Percentiles rank a stretch among this genome's conserved stretches.
Conservation (phyloP, 768 basidiomycete genomes). For the Kwoniella bestiolae region DNA sequence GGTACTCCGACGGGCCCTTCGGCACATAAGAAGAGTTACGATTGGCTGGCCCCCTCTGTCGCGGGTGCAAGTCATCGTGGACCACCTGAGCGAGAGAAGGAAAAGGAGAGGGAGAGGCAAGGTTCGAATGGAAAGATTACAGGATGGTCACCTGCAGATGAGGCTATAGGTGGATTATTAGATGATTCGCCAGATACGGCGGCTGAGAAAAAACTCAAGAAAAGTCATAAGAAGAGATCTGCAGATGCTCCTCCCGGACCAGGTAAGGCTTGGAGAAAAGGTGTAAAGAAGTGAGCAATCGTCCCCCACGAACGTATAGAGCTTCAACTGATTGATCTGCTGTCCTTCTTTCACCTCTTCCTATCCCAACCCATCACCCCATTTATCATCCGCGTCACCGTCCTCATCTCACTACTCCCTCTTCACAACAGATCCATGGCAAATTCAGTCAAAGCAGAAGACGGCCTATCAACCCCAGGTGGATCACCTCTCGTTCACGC, state of each 20-base stretch:
- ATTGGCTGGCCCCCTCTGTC: slow-evolving; percentile 43
- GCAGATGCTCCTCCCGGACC: slow-evolving; percentile 32
- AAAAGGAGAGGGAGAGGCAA: slow-evolving; percentile 13
- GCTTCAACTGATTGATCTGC: not conserved
- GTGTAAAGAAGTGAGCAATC: slow-evolving; percentile 43
- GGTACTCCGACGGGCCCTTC: not conserved
- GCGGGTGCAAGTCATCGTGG: slow-evolving; percentile 46
- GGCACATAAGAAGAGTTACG: slow-evolving; percentile 45
- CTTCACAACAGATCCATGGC: slow-evolving; percentile 29
- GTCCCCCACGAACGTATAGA: not conserved
- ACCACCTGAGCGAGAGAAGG: slow-evolving; percentile 35
- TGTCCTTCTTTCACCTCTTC: not conserved
- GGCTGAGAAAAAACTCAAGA: slow-evolving; percentile 28
- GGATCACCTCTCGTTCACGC: slow-evolving; percentile 20
- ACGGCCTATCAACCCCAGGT: slow-evolving; percentile 8
- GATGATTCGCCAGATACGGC: slow-evolving; percentile 13
- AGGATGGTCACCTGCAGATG: slow-evolving; percentile 33
- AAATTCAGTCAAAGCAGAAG: slow-evolving; percentile 29
- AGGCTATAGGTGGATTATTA: slow-evolving; percentile 22
- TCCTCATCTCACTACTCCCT: not conserved
- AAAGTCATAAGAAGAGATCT: slow-evolving; percentile 35
- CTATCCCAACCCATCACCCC: too few relatives aligned
- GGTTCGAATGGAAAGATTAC: slow-evolving; percentile 18
- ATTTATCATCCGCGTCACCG: not conserved
- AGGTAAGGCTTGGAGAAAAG: slow-evolving; percentile 42